Base-by-base conservation (phyloP, 495 filamentous ascomycete species). In the Neurospora sp. region DNA sequence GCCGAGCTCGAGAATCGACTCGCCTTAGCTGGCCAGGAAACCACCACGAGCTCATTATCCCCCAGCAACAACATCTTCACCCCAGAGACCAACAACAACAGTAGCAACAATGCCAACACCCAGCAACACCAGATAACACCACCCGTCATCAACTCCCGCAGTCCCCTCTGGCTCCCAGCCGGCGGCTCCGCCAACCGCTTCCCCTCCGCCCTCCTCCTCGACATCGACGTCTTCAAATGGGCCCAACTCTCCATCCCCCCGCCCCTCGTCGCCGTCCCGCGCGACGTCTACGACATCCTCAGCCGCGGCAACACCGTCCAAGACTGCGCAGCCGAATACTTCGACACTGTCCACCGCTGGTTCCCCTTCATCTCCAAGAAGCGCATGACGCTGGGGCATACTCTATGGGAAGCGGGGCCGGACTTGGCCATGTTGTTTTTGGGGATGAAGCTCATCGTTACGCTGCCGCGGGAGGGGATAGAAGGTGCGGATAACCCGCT, bases 311-410 rank as follows among this genome's bases (percentile, higher is more conserved):
- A 72, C 27, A 69, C 78, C 40, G 75, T 85, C 45, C 80, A 80
- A 40, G 78, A 79, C 4, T 73, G 77, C 1, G 72, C 80, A 0
- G 68, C 65, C 3, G 75, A 77, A 8, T 85, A 82, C 70, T 84
- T 84, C 53, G 40, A 72, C 12, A 78, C 77, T 20, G 69, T 83
- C 10, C 83, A 85, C 73, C 72, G n/a, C 40, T 86, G 85, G 86
- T 83, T 88, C 79, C 86, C 86, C 17, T 81, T 87, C 65, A 75
- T 88, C 37, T 87, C 85, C 1, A 80, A 81, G 69, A 87, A 85
- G 73, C 79, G 84, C 4, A 80, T 87, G 70, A 76, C 77, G n/a
- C 72, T 84, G 17, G 73, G 74, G 5, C 81, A 81, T 40, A 79
- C 82, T 8, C 69, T 83, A 4, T 80, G 81, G 75, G 82, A 85